These are phyloP conservation scores for Euphorbia peplus DNA, from an alignment of 345 rosid genomes.

Conservation along the genomic window DNA sequence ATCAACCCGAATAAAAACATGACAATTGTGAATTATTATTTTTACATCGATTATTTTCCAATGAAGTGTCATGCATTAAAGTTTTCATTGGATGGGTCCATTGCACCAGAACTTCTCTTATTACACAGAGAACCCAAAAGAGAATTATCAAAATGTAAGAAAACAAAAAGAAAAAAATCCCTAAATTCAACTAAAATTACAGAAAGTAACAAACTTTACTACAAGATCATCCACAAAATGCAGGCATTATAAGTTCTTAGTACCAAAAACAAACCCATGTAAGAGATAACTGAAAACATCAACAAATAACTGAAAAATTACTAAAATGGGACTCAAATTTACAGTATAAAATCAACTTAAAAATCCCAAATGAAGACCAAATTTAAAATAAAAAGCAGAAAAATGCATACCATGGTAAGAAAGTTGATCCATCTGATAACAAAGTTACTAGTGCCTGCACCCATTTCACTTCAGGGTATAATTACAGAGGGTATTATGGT, in stretches of 20 bases:
- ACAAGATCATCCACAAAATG: neutral
- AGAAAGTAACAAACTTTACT: slow-evolving; percentile 1
- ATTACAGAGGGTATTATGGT: too few species aligned
- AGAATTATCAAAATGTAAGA: neutral
- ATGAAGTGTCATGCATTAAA: too few species aligned
- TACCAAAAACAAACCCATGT: slow-evolving; percentile 22
- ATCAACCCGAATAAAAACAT: too few species aligned
- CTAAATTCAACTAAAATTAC: neutral
- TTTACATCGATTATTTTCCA: too few species aligned
- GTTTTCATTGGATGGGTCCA: too few species aligned
- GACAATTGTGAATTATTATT: too few species aligned
- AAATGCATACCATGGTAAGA: slow-evolving; percentile 67
- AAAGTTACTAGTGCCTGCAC: slow-evolving; percentile 79
- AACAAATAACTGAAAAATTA: neutral
- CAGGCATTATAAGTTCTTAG: neutral
- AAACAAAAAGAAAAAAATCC: neutral
- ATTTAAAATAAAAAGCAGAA: neutral
- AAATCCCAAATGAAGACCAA: neutral
- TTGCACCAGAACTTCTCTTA: too few species aligned
- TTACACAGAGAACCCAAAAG: neutral
- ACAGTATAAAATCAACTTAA: neutral
- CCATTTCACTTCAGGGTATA: slow-evolving; percentile 39
- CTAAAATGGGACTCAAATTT: neutral
- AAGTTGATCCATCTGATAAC: slow-evolving; percentile 93
- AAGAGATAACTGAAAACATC: neutral